These are phyloP conservation scores for Austroboletus niveus DNA, from an alignment of 1,284 basidiomycete species.

Conservation along the genomic window DNA sequence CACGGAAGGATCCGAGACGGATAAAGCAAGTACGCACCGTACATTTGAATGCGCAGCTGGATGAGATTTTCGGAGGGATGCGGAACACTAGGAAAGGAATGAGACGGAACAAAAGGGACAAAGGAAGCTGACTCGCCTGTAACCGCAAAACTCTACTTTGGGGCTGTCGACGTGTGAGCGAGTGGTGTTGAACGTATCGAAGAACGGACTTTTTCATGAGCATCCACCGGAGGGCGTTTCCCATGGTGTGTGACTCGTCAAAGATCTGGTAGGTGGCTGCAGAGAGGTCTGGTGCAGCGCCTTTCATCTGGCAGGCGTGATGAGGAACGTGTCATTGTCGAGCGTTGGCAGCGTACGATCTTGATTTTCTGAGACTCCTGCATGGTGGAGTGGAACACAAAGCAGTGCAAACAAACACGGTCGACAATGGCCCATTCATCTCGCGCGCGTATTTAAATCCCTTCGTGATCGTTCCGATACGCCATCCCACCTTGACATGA, in stretches of 20 bases:
- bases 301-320: conserved; percentile 54
- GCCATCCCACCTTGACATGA: too few relatives aligned
- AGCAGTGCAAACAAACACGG: neutral
- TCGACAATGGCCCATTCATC: neutral
- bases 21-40: conserved; percentile 62
- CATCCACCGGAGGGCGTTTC: conserved; percentile 96
- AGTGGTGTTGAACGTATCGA: neutral
- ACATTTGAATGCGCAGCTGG: conserved; percentile 97
- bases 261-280: conserved; percentile 91
- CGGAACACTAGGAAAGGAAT: conserved; percentile 62
- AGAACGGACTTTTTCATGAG: conserved; percentile 93
- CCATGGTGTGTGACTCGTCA: conserved; percentile 94
- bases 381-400: conserved; percentile 36
- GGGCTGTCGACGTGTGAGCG: conserved; percentile 53
- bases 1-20: neutral
- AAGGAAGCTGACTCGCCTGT: conserved; percentile 61
- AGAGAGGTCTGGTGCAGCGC: conserved; percentile 80
- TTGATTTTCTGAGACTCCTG: conserved; percentile 53
- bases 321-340: neutral
- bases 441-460: conserved; percentile 28
- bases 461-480: neutral
- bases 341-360: conserved; percentile 41
- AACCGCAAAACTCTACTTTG: conserved; percentile 98
- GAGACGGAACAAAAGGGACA: conserved; percentile 15
- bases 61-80: conserved; percentile 97